phyloP scores from a whole-genome alignment of 1,139 yeast genomes.

The Saccharomyces pastorianus region DNA sequence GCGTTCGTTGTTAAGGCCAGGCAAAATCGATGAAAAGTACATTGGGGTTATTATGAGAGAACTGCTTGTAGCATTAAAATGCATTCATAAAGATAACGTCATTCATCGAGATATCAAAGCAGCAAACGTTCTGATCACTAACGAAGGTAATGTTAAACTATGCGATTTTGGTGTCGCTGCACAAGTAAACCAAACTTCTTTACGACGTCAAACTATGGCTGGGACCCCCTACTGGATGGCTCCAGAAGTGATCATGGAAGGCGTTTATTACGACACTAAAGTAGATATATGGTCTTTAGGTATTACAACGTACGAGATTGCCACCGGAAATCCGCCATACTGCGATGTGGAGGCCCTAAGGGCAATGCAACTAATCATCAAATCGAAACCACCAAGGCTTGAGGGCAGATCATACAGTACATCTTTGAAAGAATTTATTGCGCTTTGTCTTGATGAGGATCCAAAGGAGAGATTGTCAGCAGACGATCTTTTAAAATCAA shows the following conservation, averaged over 20 bases:
- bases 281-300: slow-evolving; percentile 95
- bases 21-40: slow-evolving; percentile 76
- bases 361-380: slow-evolving; percentile 90
- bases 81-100: slow-evolving; percentile 81
- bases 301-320: slow-evolving; percentile 85
- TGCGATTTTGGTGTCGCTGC: slow-evolving; percentile 99
- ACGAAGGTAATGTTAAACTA: slow-evolving; percentile 80
- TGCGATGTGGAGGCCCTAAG: slow-evolving; percentile 91
- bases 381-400: slow-evolving; percentile 86
- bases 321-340: slow-evolving; percentile 96
- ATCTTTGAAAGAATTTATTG: slow-evolving; percentile 76
- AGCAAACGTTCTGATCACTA: slow-evolving; percentile 83
- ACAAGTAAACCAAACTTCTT: slow-evolving; percentile 66
- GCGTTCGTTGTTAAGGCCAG: slow-evolving; percentile 79
- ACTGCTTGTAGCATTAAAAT: slow-evolving; percentile 63
- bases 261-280: slow-evolving; percentile 73
- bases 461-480: slow-evolving; percentile 86
- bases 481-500: slow-evolving; percentile 70
- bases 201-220: slow-evolving; percentile 88
- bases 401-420: slow-evolving; percentile 83
- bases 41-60: slow-evolving; percentile 79
- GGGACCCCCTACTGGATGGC: slow-evolving; percentile 99
- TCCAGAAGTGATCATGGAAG: slow-evolving; percentile 94
- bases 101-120: slow-evolving; percentile 95
- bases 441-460: slow-evolving; percentile 86